phyloP scores from a whole-genome alignment of 805 yeast genomes.

The Schizosaccharomyces lindneri region DNA sequence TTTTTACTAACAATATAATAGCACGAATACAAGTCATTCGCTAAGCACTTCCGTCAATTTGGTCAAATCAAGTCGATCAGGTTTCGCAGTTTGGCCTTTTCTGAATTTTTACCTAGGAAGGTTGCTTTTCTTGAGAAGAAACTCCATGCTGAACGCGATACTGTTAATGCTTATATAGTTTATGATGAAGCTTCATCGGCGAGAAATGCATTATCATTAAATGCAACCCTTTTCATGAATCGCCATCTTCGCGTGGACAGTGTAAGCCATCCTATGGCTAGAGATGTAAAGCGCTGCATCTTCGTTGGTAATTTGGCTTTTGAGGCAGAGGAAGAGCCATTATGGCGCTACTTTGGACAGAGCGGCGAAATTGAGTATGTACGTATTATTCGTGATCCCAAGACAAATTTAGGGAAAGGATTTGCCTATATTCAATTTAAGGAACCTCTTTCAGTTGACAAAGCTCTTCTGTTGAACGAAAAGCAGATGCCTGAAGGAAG shows the following conservation, averaged over 20 bases:
- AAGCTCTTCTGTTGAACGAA: slow-evolving; percentile 56
- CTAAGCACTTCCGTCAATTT: slow-evolving; percentile 6
- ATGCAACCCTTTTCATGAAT: slow-evolving; percentile 41
- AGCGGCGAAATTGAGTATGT: slow-evolving; percentile 66
- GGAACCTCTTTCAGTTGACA: slow-evolving; percentile 38
- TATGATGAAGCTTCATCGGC: slow-evolving; percentile 27
- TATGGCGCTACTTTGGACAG: slow-evolving; percentile 54
- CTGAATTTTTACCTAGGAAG: slow-evolving; percentile 71
- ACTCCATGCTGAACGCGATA: slow-evolving; percentile 50
- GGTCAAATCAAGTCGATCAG: slow-evolving; percentile 52
- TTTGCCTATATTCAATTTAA: slow-evolving; percentile 85
- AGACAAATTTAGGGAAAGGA: slow-evolving; percentile 90
- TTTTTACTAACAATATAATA: slow-evolving; percentile 1
- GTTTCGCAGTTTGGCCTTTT: slow-evolving; percentile 77
- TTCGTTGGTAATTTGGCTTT: slow-evolving; percentile 88
- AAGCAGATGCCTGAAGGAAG: slow-evolving; percentile 28
- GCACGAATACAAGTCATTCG: slow-evolving; percentile 1
- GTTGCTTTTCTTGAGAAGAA: slow-evolving; percentile 68
- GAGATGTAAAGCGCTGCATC: slow-evolving; percentile 58
- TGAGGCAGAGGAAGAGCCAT: slow-evolving; percentile 69
- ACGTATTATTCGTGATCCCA: slow-evolving; percentile 71
- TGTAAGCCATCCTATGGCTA: slow-evolving; percentile 62
- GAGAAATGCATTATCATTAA: slow-evolving; percentile 24
- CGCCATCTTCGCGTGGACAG: slow-evolving; percentile 80
- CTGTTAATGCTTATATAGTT: slow-evolving; percentile 75